Conservation (phyloP, 2,329 filamentous ascomycete genomes). For the Aureobasidium namibiae region DNA sequence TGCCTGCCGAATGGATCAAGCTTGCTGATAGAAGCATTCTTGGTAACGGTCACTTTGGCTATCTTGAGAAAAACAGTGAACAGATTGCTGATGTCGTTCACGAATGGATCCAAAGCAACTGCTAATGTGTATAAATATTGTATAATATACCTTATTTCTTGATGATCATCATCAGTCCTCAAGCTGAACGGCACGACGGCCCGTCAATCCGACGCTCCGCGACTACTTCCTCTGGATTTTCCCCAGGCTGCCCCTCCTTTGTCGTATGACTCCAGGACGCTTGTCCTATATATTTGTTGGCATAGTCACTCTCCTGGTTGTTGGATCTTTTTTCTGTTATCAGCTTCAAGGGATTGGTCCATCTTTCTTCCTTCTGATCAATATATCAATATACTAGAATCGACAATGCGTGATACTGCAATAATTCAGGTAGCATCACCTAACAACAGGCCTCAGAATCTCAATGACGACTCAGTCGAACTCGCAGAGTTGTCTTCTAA, state of each 20-base stretch:
- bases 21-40: constrained; percentile 37
- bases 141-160: no score
- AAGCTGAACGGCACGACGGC: not conserved
- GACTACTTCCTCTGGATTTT: not conserved
- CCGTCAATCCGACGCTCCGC: not conserved
- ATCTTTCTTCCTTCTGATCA: not conserved
- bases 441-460: not conserved
- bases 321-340: no score
- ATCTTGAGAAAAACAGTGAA: constrained; percentile 45
- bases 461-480: not conserved
- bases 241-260: not conserved
- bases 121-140: not conserved
- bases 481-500: not conserved
- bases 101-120: constrained; percentile 14
- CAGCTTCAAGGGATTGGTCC: not conserved
- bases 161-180: no score
- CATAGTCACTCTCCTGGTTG: no score
- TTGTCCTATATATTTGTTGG: not conserved
- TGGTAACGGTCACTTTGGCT: constrained; percentile 50
- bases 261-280: not conserved
- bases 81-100: constrained; percentile 32
- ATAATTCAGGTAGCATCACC: not conserved
- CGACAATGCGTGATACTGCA: not conserved
- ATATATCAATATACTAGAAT: not conserved
- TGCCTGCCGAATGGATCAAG: constrained; percentile 36